Evolutionary conservation across 208 protist species (phyloP).

Genomic region (Herpetomonas tarakana): DNA sequence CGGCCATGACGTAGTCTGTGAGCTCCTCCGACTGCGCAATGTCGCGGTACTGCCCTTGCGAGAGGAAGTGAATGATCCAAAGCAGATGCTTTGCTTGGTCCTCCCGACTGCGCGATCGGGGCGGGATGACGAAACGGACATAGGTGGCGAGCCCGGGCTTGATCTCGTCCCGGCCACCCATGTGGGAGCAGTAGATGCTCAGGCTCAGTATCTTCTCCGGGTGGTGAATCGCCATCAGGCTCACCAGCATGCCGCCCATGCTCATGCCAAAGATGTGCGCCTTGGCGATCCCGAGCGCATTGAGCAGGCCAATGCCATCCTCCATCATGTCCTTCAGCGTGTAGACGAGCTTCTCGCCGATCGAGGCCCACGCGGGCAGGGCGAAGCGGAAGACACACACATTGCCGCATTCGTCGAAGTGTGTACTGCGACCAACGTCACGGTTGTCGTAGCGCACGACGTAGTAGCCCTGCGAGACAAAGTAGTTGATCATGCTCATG

Average conservation of each 20-base stretch:
- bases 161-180: conserved; percentile 30
- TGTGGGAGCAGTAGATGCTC: conserved; percentile 52
- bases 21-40: conserved; percentile 13
- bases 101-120: conserved; percentile 36
- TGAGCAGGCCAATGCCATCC: conserved; percentile 65
- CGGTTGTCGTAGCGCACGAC: conserved; percentile 84
- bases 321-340: conserved; percentile 60
- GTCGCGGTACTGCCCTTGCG: conserved; percentile 29
- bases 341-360: conserved; percentile 53
- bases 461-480: conserved; percentile 52
- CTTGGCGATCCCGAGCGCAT: conserved; percentile 35
- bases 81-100: conserved; percentile 46
- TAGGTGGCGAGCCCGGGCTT: conserved; percentile 33
- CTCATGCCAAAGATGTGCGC: conserved; percentile 68
- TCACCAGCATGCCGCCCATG: conserved; percentile 88
- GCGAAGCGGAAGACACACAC: conserved; percentile 28
- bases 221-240: conserved; percentile 60
- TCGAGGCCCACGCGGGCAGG: conserved; percentile 43
- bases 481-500: conserved; percentile 28
- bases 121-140: conserved; percentile 30
- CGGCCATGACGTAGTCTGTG: conserved; percentile 3
- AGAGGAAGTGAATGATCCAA: conserved; percentile 32
- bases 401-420: conserved; percentile 33
- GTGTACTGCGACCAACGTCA: conserved; percentile 57
- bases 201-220: conserved; percentile 56